Base-by-base conservation (phyloP, 73 alveolate species). In the Stentor roeselii region DNA sequence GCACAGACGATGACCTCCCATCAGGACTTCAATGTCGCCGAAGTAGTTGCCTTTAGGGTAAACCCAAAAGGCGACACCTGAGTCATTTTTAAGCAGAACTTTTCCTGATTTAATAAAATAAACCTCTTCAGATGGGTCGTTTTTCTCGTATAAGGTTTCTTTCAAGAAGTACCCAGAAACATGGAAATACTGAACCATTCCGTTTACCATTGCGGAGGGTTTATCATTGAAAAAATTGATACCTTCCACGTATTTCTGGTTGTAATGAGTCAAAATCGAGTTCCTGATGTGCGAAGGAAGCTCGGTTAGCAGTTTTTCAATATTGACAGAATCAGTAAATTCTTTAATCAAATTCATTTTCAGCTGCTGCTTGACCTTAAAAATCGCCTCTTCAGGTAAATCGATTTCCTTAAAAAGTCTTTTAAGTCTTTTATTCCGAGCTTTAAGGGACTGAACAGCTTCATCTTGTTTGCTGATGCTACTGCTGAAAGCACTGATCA, bases 381-480 rank as follows among this genome's bases (percentile, higher is more conserved):
- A 6, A 50, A 11, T 11, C 6, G 30, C 6, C 6, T 50, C 67
- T 11, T 50, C 6, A 50, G 67, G 67, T 21, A 50, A 50, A 11
- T 50, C 21, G 6, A 50, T 50, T 11, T 6, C 67, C 21, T 50
- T 90, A 85, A 89, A 83, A 82, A 76, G 37, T 39, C 30, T 30
- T n/a, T 6, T 50, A 50, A 50, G 21, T 11, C 67, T 11, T 11
- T 50, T 50, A 50, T 11, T 50, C 21, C 21, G 6, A 11, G 6
- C 67, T 11, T 21, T 6, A 50, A 50, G 6, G 67, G 6, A 6
- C 21, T 6, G 21, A 11, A 6, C 21, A 11, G 21, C 21, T 11
- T 21, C 30, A 11, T 50, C 67, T 50, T 21, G 67, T 11, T 50
- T 50, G 6, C 30, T 50, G 67, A 50, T 21, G 21, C 6, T 11